Evolutionary conservation across 2,329 filamentous ascomycete genomes (phyloP), one percentile per base, ranked within the genome.

Genomic region (Pseudogymnoascus sp.): DNA sequence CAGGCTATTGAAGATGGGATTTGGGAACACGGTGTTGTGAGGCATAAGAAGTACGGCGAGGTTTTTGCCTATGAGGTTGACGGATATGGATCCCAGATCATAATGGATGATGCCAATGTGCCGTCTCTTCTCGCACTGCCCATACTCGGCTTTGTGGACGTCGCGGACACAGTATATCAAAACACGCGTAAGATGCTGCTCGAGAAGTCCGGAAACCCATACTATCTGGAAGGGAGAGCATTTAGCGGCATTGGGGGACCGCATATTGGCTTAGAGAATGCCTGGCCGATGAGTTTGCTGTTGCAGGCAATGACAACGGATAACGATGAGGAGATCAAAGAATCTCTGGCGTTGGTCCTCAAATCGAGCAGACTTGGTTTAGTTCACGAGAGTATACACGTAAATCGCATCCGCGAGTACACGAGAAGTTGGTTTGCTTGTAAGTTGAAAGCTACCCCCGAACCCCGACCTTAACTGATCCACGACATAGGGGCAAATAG

Each of bases 281-380:
- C 93, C 6, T 99, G 95, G 95, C 95, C 95, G 0, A 98, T 99
- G 92, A 95, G 90, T 73, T 78, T 97, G 66, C 81, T 99, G 7
- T 84, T 97, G 19, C 93, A 97, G 75, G 91, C 91, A 2, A 91
- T 95, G 82, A 99, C 95, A 0, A 89, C 87, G 5, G 83, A 93
- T 60, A 82, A 93, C 63, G 93, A 96, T 65, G 79, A 82, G 0
- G 95, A 99, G 77, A 98, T 99, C 67, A 79, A 76, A 65, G 81
- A 84, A 59, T 90, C 89, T 66, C 75, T 99, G 26, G 79, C 85
- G 6, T 75, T 88, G 33, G 95, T 99, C 40, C 85, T 95, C 65
- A 82, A 85, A 65, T 89, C 89, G 1, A 89, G 89, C 65, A 82
- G 81, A 61, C 80, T 96, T 8, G 95, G 95, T 0, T 77, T 99